Percentiles rank a stretch among this genome's conserved stretches.
phyloP scores from a whole-genome alignment of 2,329 filamentous ascomycete species.

The Diplocarpon mali region DNA sequence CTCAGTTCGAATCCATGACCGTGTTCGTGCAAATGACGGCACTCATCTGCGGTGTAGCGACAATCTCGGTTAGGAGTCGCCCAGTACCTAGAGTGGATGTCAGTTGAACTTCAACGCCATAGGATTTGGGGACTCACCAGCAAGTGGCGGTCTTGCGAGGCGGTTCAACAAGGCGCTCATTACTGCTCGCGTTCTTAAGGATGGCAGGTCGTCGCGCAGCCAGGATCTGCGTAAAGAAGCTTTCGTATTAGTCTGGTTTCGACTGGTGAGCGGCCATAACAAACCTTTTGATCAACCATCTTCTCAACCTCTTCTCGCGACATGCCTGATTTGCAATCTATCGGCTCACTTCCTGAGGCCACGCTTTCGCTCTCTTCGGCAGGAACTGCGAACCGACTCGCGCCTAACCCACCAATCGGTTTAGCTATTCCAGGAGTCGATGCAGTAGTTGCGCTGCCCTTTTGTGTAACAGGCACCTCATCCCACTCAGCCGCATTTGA shows the following conservation, averaged over 20 bases:
- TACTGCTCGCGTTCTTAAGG: slow-evolving; percentile 1
- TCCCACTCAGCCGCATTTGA: slow-evolving; percentile 21
- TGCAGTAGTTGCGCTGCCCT: background rate
- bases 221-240: slow-evolving; percentile 6
- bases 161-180: slow-evolving; percentile 9
- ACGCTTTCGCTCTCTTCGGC: slow-evolving; percentile 7
- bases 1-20: slow-evolving; percentile 5
- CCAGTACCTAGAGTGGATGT: slow-evolving; percentile 6
- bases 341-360: slow-evolving; percentile 1
- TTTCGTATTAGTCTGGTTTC: background rate
- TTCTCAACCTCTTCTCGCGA: slow-evolving; percentile 10
- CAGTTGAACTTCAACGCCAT: background rate
- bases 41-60: slow-evolving; percentile 21
- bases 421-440: slow-evolving; percentile 1
- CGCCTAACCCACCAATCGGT: slow-evolving; percentile 8
- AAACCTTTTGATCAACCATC: slow-evolving; percentile 16
- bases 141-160: slow-evolving; percentile 16
- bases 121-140: slow-evolving; percentile 2
- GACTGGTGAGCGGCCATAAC: background rate
- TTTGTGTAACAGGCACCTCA: slow-evolving; percentile 7
- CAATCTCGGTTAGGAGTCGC: slow-evolving; percentile 12
- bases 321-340: background rate
- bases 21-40: slow-evolving; percentile 18
- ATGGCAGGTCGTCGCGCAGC: slow-evolving; percentile 2
- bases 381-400: slow-evolving; percentile 11